Conservation (phyloP, 345 rosid genomes). For the Eucalyptus marginata region DNA sequence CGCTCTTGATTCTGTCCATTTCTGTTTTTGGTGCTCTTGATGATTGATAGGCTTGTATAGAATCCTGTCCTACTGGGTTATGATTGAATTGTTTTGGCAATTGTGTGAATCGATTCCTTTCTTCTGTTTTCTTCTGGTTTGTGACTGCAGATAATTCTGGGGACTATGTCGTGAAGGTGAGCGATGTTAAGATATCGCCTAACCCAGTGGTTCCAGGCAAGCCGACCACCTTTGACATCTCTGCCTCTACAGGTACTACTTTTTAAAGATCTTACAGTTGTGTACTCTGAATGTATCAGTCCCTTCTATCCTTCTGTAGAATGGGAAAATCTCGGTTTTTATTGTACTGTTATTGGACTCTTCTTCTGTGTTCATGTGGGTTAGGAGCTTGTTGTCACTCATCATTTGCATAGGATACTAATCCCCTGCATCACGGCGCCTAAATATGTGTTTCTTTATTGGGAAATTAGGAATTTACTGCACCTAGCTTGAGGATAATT, state of each 20-base stretch:
- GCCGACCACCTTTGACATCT: slow-evolving; percentile 44
- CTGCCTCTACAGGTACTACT: slow-evolving; percentile 38
- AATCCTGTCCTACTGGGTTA: background rate
- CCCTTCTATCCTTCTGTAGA: background rate
- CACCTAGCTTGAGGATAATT: background rate
- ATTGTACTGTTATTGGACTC: background rate
- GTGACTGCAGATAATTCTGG: slow-evolving; percentile 28
- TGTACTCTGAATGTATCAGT: background rate
- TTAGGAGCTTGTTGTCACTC: background rate
- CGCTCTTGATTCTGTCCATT: background rate
- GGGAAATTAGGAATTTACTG: background rate
- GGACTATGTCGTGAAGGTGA: slow-evolving; percentile 30
- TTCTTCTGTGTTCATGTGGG: background rate
- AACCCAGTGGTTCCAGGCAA: slow-evolving; percentile 37
- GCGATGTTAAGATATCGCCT: slow-evolving; percentile 41
- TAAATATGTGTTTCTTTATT: background rate
- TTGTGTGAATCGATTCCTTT: background rate
- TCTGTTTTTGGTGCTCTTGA: background rate
- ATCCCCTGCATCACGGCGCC: background rate
- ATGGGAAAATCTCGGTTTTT: background rate
- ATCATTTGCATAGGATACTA: background rate
- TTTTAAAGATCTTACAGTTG: background rate
- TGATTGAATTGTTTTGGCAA: background rate
- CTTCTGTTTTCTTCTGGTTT: background rate
- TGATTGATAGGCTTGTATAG: background rate